Evolutionary conservation across 805 yeast species (phyloP).

Genomic region (Candida tammaniensis): DNA sequence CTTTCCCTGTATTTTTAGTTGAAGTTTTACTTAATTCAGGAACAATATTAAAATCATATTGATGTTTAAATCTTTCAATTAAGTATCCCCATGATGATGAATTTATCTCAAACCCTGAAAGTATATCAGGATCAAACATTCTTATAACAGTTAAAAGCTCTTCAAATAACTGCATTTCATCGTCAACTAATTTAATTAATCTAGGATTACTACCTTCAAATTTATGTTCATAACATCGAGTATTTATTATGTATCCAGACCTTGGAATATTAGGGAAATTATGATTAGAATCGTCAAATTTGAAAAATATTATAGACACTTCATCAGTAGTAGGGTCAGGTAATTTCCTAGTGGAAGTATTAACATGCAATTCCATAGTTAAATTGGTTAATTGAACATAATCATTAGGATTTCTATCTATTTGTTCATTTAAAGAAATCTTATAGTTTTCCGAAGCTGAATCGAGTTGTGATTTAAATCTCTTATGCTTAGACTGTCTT

Average conservation of each 20-base stretch:
- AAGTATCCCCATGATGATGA: conserved; percentile 87
- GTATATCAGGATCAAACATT: conserved; percentile 82
- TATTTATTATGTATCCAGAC: conserved; percentile 17
- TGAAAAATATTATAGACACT: conserved; percentile 62
- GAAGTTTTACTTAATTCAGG: conserved; percentile 60
- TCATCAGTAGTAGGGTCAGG: conserved; percentile 71
- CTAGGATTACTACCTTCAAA: conserved; percentile 11
- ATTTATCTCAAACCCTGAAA: conserved; percentile 83
- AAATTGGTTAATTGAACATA: conserved; percentile 55
- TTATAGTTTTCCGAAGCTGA: conserved; percentile 39
- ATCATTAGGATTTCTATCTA: conserved; percentile 33
- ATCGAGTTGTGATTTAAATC: conserved; percentile 49
- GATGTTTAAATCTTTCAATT: conserved; percentile 54
- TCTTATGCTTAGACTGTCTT: conserved; percentile 16
- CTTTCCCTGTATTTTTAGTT: conserved; percentile 46
- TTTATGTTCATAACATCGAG: background rate
- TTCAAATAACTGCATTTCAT: conserved; percentile 4
- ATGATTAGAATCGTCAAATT: conserved; percentile 39
- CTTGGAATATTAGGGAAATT: conserved; percentile 13
- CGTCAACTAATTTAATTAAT: background rate
- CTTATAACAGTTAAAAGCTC: conserved; percentile 61
- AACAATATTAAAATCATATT: conserved; percentile 52
- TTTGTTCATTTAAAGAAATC: conserved; percentile 31
- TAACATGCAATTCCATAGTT: conserved; percentile 65
- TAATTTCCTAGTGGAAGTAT: conserved; percentile 42